Evolutionary conservation across 306 rosid genomes (phyloP).

Genomic region (Trifolium repens): DNA sequence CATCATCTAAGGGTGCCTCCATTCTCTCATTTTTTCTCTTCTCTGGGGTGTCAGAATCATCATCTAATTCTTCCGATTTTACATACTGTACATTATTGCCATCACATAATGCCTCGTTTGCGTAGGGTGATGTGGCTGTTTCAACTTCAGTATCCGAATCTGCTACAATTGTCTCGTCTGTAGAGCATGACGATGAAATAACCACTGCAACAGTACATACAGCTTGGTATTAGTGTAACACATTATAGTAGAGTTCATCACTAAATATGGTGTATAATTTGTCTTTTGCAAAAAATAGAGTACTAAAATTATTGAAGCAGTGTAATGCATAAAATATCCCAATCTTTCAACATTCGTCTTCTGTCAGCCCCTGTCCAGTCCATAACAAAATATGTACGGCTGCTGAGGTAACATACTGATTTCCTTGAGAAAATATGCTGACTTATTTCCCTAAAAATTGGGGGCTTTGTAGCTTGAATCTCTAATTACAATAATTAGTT

Average conservation of each 20-base stretch:
- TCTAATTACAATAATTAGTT: conserved; percentile 19
- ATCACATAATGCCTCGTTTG: conserved; percentile 42
- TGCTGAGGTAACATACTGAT: conserved; percentile 1
- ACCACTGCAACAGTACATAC: conserved; percentile 60
- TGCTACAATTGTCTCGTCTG: conserved; percentile 87
- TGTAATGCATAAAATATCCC: conserved; percentile 27
- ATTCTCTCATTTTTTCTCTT: conserved; percentile 32
- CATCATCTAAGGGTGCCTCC: conserved; percentile 38
- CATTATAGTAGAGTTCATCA: conserved; percentile 1
- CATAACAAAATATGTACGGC: conserved; percentile 9
- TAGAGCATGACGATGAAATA: conserved; percentile 87
- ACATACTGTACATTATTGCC: conserved; percentile 39
- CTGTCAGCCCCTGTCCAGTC: conserved; percentile 8
- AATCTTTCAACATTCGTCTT: conserved; percentile 27
- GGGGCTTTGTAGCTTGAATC: conserved; percentile 6
- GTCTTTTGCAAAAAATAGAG: conserved; percentile 8
- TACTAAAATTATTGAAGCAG: conserved; percentile 29
- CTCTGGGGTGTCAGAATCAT: conserved; percentile 33
- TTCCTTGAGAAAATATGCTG: conserved; percentile 7
- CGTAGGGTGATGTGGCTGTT: conserved; percentile 60
- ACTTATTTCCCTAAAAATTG: conserved; percentile 9
- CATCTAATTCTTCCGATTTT: conserved; percentile 37
- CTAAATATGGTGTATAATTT: conserved; percentile 18
- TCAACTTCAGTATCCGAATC: conserved; percentile 85
- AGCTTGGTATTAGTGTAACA: conserved; percentile 28